Evolutionary conservation across 306 rosid genomes (phyloP), one percentile per base, ranked within the genome.

Genomic region (Corylus americana): DNA sequence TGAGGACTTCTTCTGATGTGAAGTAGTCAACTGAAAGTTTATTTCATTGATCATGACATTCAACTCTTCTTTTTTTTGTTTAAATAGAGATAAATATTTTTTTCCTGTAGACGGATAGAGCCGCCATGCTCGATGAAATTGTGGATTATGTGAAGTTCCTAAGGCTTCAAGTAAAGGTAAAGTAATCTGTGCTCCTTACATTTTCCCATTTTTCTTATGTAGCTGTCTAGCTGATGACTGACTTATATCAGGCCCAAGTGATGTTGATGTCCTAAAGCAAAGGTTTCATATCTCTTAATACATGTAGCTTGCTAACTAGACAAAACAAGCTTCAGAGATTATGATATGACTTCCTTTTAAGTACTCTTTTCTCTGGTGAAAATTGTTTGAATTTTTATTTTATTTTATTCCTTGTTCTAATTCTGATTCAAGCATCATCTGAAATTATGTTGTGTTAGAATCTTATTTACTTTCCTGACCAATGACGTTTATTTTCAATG

Each of bases 131-230:
- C 9, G 98, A 94, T 73, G 98, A 94, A 83, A 94, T 94, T 63
- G 95, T 92, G 84, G 98, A 94, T 86, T 94, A 94, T 62, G 98
- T 94, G 82, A 94, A 94, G 93, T 94, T 94, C 87, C 88, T 94
- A 70, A 93, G 92, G 83, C 98, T 94, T 80, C 98, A 94, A 88
- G 98, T 94, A 53, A 94, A 94, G 98, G 98, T 92, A 71, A 74
- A 64, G 51, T 74, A 62, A 22, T 66, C 59, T 68, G 13, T 71
- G 57, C 68, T 70, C 79, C 58, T 82, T 79, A 4, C 61, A 70
- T 45, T 71, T 74, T 61, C 68, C 68, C 55, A 29, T 59, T 7
- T 71, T 7, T 25, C 16, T 57, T 66, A 55, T 45, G 44, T 72
- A 27, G 77, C 31, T 68, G 13, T 68, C 51, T 39, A 68, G 48